These are phyloP conservation scores for Rickenella mellea DNA, from an alignment of 768 basidiomycete genomes.

Conservation along the genomic window DNA sequence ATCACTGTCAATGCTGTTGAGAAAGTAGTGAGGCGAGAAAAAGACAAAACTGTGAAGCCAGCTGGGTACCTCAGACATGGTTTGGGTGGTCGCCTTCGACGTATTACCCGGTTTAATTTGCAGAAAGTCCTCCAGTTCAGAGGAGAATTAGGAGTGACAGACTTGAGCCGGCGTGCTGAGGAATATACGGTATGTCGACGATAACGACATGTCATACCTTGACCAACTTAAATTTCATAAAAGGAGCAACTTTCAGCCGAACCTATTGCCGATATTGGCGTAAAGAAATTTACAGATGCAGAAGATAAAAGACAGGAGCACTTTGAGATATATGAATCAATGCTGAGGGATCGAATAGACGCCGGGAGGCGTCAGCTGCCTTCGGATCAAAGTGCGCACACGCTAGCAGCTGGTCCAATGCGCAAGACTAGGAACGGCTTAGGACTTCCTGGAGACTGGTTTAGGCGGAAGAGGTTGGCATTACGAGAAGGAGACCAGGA, in stretches of 20 bases:
- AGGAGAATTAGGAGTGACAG: slow-evolving; percentile 30
- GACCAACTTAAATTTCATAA: not conserved
- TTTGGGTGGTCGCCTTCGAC: slow-evolving; percentile 37
- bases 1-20: slow-evolving; percentile 36
- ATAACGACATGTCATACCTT: too few relatives aligned
- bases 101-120: slow-evolving; percentile 65
- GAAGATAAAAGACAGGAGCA: too few relatives aligned
- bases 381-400: not conserved
- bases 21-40: slow-evolving; percentile 30
- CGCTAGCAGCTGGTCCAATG: not conserved
- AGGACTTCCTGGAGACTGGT: not conserved
- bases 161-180: slow-evolving; percentile 47
- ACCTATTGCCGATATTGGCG: not conserved
- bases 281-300: too few relatives aligned
- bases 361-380: not conserved
- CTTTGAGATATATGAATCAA: not conserved
- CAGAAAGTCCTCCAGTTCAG: slow-evolving; percentile 64
- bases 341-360: not conserved
- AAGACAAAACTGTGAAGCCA: slow-evolving; percentile 31
- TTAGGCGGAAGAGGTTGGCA: not conserved
- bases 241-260: not conserved
- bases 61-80: slow-evolving; percentile 17
- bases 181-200: slow-evolving; percentile 52
- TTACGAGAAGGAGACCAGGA: not conserved
- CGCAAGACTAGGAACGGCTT: not conserved